A percentile compares a stretch with the other conserved stretches of the same genome.
phyloP scores from a whole-genome alignment of 2,329 filamentous ascomycete species.

The Capronia americana region DNA sequence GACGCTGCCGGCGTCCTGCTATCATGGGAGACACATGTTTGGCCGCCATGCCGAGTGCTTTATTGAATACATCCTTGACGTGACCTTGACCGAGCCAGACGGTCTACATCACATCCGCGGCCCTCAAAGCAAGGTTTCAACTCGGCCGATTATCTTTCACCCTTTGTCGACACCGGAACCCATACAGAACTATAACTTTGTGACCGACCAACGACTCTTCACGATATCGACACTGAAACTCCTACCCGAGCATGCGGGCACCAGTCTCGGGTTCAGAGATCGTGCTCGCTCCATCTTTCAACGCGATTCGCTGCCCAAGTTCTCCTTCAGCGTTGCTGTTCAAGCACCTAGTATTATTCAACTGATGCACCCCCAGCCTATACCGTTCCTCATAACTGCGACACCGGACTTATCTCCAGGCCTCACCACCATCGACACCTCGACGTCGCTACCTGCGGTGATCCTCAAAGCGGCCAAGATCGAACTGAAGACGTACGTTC shows the following conservation, averaged over 20 bases:
- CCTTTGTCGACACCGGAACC: conserved; percentile 34
- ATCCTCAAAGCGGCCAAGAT: conserved; percentile 28
- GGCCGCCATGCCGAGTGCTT: conserved; percentile 31
- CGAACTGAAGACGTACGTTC: conserved; percentile 26
- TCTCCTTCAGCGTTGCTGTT: conserved; percentile 32
- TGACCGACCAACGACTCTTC: conserved; percentile 20
- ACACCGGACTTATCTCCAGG: conserved; percentile 23
- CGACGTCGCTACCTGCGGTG: conserved; percentile 20
- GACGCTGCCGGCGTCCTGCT: conserved; percentile 33
- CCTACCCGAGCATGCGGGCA: conserved; percentile 29
- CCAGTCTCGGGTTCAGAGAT: conserved; percentile 29
- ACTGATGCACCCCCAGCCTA: conserved; percentile 27
- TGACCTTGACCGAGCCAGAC: conserved; percentile 34
- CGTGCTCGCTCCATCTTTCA: conserved; percentile 36
- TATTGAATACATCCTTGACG: conserved; percentile 38
- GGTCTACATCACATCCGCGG: conserved; percentile 32
- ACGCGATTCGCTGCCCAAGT: conserved; percentile 31
- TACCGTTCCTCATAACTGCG: conserved; percentile 31
- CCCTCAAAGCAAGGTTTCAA: conserved; percentile 28
- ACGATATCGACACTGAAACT: conserved; percentile 35
- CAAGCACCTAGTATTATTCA: conserved; percentile 33
- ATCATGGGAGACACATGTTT: conserved; percentile 28
- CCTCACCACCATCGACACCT: conserved; percentile 30
- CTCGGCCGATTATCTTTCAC: conserved; percentile 32
- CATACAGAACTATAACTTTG: conserved; percentile 27